Evolutionary conservation across 257 asterid species (phyloP).

Genomic region (Penstemon davidsonii): DNA sequence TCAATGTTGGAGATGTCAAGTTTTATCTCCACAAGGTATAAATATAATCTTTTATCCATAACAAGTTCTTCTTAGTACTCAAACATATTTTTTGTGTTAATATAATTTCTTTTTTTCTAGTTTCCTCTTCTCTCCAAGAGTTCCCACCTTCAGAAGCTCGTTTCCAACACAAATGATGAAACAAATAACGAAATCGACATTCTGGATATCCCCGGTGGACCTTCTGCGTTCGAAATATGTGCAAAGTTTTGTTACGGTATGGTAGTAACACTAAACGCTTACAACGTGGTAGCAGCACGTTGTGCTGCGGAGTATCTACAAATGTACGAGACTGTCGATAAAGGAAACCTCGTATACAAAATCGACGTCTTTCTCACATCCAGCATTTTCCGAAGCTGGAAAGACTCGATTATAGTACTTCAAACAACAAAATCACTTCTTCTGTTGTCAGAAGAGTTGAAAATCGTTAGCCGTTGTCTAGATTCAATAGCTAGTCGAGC

Average conservation of each 20-base stretch:
- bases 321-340: conserved; percentile 75
- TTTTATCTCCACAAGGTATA: conserved; percentile 55
- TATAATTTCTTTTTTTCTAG: conserved; percentile 36
- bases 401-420: conserved; percentile 87
- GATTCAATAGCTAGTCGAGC: conserved; percentile 72
- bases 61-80: background rate
- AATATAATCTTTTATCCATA: background rate
- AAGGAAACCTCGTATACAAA: conserved; percentile 82
- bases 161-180: conserved; percentile 40
- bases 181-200: conserved; percentile 48
- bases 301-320: conserved; percentile 88
- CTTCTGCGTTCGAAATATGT: conserved; percentile 80
- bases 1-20: conserved; percentile 46
- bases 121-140: conserved; percentile 83
- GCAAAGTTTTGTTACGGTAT: conserved; percentile 88
- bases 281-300: conserved; percentile 76
- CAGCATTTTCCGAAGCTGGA: conserved; percentile 87
- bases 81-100: conserved; percentile 15
- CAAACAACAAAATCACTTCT: conserved; percentile 68
- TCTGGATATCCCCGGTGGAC: conserved; percentile 79
- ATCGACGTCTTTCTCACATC: conserved; percentile 77
- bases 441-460: conserved; percentile 73
- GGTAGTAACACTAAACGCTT: conserved; percentile 77
- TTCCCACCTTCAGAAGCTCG: conserved; percentile 62
- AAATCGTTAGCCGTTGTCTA: conserved; percentile 60